phyloP scores from a whole-genome alignment of 1,139 yeast genomes.

The Geotrichum europaeum region DNA sequence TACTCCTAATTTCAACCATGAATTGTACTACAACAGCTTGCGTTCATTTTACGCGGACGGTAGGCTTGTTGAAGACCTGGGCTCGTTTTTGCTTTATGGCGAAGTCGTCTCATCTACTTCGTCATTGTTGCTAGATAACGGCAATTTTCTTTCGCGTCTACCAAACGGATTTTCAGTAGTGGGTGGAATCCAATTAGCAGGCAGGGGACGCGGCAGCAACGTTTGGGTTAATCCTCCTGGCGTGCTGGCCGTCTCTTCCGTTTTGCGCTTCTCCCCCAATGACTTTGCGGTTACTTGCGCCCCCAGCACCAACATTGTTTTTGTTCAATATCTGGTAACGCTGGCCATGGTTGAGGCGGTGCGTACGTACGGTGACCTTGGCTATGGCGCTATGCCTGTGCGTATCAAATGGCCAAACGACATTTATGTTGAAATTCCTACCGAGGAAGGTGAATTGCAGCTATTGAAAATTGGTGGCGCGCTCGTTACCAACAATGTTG shows the following conservation, averaged over 20 bases:
- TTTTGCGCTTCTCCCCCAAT: slow-evolving; percentile 59
- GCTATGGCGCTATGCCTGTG: slow-evolving; percentile 57
- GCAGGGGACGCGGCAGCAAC: slow-evolving; percentile 92
- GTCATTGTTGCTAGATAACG: slow-evolving; percentile 68
- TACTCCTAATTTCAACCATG: slow-evolving; percentile 71
- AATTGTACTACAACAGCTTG: slow-evolving; percentile 48
- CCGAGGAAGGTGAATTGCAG: slow-evolving; percentile 45
- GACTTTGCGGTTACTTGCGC: slow-evolving; percentile 13
- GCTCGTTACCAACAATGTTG: slow-evolving; percentile 68
- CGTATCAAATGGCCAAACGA: slow-evolving; percentile 97
- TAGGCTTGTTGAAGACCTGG: slow-evolving; percentile 38
- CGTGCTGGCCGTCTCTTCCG: slow-evolving; percentile 73
- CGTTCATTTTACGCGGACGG: slow-evolving; percentile 31
- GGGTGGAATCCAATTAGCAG: slow-evolving; percentile 81
- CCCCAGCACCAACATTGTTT: slow-evolving; percentile 36
- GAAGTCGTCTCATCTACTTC: slow-evolving; percentile 90
- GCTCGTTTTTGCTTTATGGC: slow-evolving; percentile 64
- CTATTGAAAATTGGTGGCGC: slow-evolving; percentile 74
- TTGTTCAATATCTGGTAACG: slow-evolving; percentile 79
- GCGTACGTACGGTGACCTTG: slow-evolving; percentile 50
- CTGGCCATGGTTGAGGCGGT: slow-evolving; percentile 81
- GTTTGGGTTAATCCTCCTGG: slow-evolving; percentile 95
- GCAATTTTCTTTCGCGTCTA: slow-evolving; percentile 46
- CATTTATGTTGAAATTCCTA: slow-evolving; percentile 63
- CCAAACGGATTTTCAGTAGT: slow-evolving; percentile 69